A percentile compares a stretch with the other conserved stretches of the same genome.
Conservation (phyloP, 1,284 basidiomycete genomes). For the Peniophora sp. region DNA sequence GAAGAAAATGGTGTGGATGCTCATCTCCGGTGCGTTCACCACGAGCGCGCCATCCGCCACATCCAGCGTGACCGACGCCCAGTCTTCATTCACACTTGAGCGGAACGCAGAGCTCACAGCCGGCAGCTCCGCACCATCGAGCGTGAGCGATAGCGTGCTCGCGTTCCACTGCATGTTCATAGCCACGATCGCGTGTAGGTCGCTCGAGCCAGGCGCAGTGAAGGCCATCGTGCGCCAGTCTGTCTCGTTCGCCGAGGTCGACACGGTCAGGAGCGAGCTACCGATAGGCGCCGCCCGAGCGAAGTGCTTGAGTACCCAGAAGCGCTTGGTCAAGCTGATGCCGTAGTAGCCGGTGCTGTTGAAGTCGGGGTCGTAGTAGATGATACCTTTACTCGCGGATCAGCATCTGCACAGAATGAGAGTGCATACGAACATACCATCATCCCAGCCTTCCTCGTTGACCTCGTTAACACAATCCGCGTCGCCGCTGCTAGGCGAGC, state of each 20-base stretch:
- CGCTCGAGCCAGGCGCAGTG: conserved; percentile 1
- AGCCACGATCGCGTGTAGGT: conserved; percentile 1
- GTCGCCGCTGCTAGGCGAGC: conserved; percentile 11
- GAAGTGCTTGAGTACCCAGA: conserved; percentile 14
- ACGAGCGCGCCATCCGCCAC: not conserved
- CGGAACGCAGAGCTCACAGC: not conserved
- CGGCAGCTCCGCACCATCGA: not conserved
- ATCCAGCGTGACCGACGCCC: not conserved
- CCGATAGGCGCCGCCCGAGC: conserved; percentile 11
- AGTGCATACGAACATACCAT: conserved; percentile 1
- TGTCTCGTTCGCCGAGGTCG: conserved; percentile 2
- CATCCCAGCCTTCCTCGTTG: conserved; percentile 15
- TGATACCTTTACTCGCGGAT: not conserved
- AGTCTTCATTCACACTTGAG: not conserved
- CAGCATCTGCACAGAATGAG: too few relatives aligned
- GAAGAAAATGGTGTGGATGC: conserved; percentile 3
- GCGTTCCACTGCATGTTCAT: not conserved
- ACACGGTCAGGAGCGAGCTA: conserved; percentile 10
- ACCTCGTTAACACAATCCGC: conserved; percentile 8
- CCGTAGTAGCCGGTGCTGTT: conserved; percentile 14
- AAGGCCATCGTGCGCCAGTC: conserved; percentile 12
- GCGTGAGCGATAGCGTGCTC: not conserved
- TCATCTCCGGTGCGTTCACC: conserved; percentile 2
- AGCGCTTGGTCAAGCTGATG: conserved; percentile 14
- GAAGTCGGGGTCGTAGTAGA: conserved; percentile 2